Evolutionary conservation across 1,284 basidiomycete species (phyloP).

Genomic region (Chondrostereum purpureum): DNA sequence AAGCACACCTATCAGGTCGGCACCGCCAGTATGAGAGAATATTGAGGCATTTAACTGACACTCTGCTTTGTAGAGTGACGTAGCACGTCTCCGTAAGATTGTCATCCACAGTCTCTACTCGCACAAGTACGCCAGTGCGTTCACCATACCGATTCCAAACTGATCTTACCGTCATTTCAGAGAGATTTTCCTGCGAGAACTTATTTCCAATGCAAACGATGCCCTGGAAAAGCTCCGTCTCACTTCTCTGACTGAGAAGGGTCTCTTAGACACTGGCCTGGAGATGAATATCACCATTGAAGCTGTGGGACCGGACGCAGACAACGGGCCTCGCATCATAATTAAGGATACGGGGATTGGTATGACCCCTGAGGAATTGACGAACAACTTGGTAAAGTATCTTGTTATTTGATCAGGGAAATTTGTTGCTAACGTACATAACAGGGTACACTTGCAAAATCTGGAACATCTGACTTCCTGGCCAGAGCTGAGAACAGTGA

Average conservation of each 20-base stretch:
- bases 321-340: slow-evolving; percentile 64
- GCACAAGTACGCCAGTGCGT: slow-evolving; percentile 44
- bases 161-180: slow-evolving; percentile 30
- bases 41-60: not conserved
- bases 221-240: slow-evolving; percentile 90
- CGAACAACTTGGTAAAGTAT: slow-evolving; percentile 66
- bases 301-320: slow-evolving; percentile 53
- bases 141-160: slow-evolving; percentile 1
- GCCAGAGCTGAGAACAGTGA: slow-evolving; percentile 68
- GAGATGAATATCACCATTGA: slow-evolving; percentile 85
- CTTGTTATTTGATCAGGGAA: not conserved
- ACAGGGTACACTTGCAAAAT: slow-evolving; percentile 88
- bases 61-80: slow-evolving; percentile 68
- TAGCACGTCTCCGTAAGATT: slow-evolving; percentile 83
- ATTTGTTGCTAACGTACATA: slow-evolving; percentile 6
- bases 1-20: slow-evolving; percentile 78
- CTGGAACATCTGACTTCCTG: slow-evolving; percentile 90
- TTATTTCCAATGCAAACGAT: slow-evolving; percentile 93
- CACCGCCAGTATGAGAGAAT: slow-evolving; percentile 6
- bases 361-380: slow-evolving; percentile 84
- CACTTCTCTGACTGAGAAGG: slow-evolving; percentile 74
- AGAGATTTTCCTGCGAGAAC: slow-evolving; percentile 89
- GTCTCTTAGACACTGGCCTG: slow-evolving; percentile 60
- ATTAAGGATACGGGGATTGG: slow-evolving; percentile 92
- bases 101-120: slow-evolving; percentile 88